Base-by-base conservation (phyloP, 2,329 filamentous ascomycete species). In the Dactylellina parvicollis region DNA sequence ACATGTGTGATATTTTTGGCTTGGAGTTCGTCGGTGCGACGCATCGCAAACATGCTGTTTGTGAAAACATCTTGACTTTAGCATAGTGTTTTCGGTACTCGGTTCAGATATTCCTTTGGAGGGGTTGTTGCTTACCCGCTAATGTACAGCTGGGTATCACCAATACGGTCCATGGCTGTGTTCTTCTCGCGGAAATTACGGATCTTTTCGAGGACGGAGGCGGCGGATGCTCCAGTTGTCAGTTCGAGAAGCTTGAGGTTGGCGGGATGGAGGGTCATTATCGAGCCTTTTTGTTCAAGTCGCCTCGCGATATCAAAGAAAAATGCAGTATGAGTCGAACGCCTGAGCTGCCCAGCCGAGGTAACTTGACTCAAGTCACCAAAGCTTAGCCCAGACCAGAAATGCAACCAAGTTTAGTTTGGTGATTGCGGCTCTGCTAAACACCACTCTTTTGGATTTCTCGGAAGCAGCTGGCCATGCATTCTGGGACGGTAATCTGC, bases 1-100 rank as follows among this genome's bases (percentile, higher is more conserved):
- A 98, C 86, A 81, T 97, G 93, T 1, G 92, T 96, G 80, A 99
- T 92, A 76, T 89, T 88, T 76, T 88, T 87, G 75, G 90, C 86
- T 75, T 86, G 82, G 52, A 98, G 84, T 34, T 88, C 85, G 60
- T 89, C 85, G 73, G 88, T 88, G 74, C 90, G 88, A 71, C 89
- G 88, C 75, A 97, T 83, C 42, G 90, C 88, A 83, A 93, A 93
- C 75, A 96, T 86, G 67, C 93, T 96, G 81, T 65, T 22, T 40
- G n/a, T 24, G 28, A 4, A 38, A 36, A 20, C 14, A 20, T 20
- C 66, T 46, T 26, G 40, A 49, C 32, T n/a, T 4, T 20, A n/a
- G n/a, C n/a, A n/a, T n/a, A n/a, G n/a, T n/a, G n/a, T n/a, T 12
- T 12, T n/a, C n/a, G 12, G 2, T 16, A 52, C 24, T 28, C 10